These are phyloP conservation scores for Malus hybrid DNA, from an alignment of 331 rosid species.

Conservation along the genomic window DNA sequence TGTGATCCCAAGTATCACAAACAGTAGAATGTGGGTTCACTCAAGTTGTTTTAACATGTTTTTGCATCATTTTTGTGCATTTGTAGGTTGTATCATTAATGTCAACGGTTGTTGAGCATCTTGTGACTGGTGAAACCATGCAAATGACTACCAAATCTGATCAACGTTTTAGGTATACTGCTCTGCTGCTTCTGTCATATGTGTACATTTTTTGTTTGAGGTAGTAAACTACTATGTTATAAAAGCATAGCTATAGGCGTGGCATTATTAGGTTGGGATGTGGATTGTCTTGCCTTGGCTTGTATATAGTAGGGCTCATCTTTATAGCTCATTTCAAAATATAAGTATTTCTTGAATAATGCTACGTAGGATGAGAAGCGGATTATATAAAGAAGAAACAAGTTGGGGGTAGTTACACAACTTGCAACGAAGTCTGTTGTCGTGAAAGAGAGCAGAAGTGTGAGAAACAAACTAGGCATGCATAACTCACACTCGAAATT, in stretches of 20 bases:
- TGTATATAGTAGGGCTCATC: not conserved
- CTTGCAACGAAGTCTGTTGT: not conserved
- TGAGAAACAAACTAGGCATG: not conserved
- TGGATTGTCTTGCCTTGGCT: not conserved
- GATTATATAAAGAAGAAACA: not conserved
- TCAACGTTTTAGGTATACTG: constrained; percentile 76
- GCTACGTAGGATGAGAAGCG: not conserved
- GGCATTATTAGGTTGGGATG: not conserved
- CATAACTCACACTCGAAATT: not conserved
- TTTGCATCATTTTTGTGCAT: constrained; percentile 14
- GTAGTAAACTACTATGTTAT: not conserved
- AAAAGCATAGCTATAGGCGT: not conserved
- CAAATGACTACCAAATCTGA: constrained; percentile 76
- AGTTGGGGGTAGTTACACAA: not conserved
- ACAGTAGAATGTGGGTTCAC: not conserved
- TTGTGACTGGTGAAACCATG: constrained; percentile 95
- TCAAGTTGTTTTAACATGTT: not conserved
- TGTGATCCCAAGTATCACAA: not conserved
- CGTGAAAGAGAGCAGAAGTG: not conserved
- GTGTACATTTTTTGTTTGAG: not conserved
- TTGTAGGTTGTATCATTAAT: constrained; percentile 72
- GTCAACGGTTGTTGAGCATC: constrained; percentile 74
- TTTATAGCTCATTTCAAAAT: not conserved
- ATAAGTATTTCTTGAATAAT: too few relatives aligned
- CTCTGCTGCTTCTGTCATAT: constrained; percentile 20